Percentiles rank a stretch among this genome's conserved stretches.
These are phyloP conservation scores for Acanthamoeba castellanii DNA, from an alignment of 208 protist species.

Conservation along the genomic window DNA sequence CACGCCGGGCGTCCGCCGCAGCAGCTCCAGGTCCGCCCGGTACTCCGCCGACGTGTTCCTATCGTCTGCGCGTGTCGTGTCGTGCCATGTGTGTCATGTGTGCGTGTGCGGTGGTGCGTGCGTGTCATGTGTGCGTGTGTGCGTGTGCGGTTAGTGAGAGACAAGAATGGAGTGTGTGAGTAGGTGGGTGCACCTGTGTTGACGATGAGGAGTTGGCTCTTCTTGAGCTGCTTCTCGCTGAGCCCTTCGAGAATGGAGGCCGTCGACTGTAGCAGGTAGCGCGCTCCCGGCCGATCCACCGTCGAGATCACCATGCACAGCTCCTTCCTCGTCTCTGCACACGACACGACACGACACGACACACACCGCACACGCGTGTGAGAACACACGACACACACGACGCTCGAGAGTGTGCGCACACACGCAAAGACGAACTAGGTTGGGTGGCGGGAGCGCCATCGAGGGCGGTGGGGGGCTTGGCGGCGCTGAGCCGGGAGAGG, in stretches of 20 bases:
- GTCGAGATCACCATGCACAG: slow-evolving; percentile 32
- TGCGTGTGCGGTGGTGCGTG: not conserved
- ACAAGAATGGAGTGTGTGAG: too few species aligned
- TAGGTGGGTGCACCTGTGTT: not conserved
- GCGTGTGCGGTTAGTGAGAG: too few species aligned
- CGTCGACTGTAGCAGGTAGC: not conserved
- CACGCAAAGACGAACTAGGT: too few species aligned
- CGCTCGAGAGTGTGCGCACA: too few species aligned
- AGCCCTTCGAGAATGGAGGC: not conserved
- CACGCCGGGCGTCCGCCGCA: not conserved
- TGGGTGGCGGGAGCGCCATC: not conserved
- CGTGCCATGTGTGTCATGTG: too few species aligned
- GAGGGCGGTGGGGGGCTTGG: too few species aligned
- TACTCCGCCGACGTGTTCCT: not conserved
- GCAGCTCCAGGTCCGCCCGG: not conserved
- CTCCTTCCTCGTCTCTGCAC: not conserved
- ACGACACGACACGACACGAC: too few species aligned
- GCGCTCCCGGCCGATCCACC: not conserved
- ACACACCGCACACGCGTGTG: too few species aligned
- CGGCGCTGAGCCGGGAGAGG: not conserved
- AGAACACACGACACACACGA: too few species aligned
- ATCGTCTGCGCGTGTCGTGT: not conserved
- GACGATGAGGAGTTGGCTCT: slow-evolving; percentile 1
- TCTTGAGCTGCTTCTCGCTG: not conserved
- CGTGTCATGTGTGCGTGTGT: too few species aligned